Percentiles rank a stretch among this genome's conserved stretches.
Conservation (phyloP, 2,329 filamentous ascomycete genomes). For the Aspergillus fumigatiaffinis region DNA sequence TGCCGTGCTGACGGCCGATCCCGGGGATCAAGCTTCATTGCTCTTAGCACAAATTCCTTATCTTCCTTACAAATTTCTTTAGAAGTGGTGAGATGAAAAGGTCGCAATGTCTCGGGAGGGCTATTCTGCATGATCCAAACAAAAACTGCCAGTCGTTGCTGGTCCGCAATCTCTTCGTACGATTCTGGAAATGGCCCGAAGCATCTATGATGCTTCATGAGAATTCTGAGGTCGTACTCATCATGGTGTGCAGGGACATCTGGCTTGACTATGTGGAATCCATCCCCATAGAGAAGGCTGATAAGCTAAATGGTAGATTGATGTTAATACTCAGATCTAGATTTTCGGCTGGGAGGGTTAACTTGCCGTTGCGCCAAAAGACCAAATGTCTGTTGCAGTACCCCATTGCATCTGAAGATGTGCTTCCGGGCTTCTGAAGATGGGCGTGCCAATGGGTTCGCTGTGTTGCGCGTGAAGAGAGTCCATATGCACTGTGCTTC, state of each 20-base stretch:
- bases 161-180: constrained; percentile 17
- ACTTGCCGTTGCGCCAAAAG: constrained; percentile 16
- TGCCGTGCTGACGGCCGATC: no score
- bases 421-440: constrained; percentile 17
- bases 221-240: constrained; percentile 18
- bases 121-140: constrained; percentile 16
- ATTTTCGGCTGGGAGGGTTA: neutral
- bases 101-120: constrained; percentile 7
- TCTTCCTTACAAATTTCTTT: neutral
- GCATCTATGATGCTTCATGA: constrained; percentile 17
- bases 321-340: neutral
- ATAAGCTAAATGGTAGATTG: constrained; percentile 9
- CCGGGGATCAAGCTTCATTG: no score
- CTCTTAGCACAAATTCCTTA: neutral
- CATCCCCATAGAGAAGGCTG: constrained; percentile 16
- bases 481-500: constrained; percentile 9
- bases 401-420: constrained; percentile 17
- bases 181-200: constrained; percentile 21
- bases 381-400: constrained; percentile 19
- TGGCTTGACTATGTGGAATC: constrained; percentile 19
- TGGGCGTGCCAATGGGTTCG: constrained; percentile 14
- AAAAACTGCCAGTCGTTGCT: constrained; percentile 10
- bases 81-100: neutral
- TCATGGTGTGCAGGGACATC: constrained; percentile 16
- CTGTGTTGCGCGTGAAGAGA: constrained; percentile 11